Conservation (phyloP, 495 filamentous ascomycete genomes). For the Symbiotaphrina buchneri region DNA sequence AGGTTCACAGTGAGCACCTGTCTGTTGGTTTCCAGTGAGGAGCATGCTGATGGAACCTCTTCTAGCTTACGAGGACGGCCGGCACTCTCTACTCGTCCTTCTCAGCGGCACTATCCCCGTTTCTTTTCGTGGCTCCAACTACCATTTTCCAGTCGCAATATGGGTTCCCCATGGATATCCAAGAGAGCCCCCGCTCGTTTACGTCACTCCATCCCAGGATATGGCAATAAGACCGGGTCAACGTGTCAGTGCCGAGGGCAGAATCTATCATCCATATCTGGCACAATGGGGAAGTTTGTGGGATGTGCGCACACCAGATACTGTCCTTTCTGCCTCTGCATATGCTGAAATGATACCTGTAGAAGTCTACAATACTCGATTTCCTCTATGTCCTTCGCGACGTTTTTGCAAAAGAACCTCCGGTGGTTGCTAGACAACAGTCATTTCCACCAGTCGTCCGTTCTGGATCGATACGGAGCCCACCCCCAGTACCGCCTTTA, state of each 20-base stretch:
- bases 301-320: constrained; percentile 55
- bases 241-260: constrained; percentile 85
- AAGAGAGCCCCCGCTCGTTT: constrained; percentile 59
- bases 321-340: not conserved
- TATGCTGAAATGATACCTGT: constrained; percentile 9
- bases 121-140: constrained; percentile 66
- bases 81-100: constrained; percentile 68
- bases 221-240: constrained; percentile 85
- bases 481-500: constrained; percentile 47
- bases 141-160: constrained; percentile 76
- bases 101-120: constrained; percentile 76
- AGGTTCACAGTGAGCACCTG: constrained; percentile 65
- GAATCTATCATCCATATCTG: constrained; percentile 88
- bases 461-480: constrained; percentile 19
- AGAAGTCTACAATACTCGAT: constrained; percentile 67
- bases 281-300: constrained; percentile 71
- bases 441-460: constrained; percentile 18
- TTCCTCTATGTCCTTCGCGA: constrained; percentile 65
- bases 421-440: constrained; percentile 54
- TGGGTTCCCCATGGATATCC: constrained; percentile 96
- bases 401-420: constrained; percentile 85
- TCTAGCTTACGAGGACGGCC: constrained; percentile 72
- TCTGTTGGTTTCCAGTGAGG: not conserved
- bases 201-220: constrained; percentile 68
- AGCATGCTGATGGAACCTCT: not conserved